These are phyloP conservation scores for Cenchrus fungigraminus DNA, from an alignment of 176 grass and related monocot species.

Conservation along the genomic window DNA sequence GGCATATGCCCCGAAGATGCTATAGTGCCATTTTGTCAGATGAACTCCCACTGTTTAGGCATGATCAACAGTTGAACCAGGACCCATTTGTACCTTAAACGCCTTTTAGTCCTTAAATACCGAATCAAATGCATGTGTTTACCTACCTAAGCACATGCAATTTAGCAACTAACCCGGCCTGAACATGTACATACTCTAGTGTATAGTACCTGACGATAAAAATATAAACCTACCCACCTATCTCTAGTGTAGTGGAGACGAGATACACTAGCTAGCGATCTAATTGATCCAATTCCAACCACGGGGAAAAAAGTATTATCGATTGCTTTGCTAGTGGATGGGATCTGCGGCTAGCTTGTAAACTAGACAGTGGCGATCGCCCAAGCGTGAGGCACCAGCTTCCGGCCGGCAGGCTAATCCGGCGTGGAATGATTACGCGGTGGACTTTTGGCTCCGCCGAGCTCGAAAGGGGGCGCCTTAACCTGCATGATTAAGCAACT, in stretches of 20 bases:
- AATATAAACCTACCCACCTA: not conserved
- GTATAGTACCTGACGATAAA: too few species aligned
- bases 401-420: conserved; percentile 34
- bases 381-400: conserved; percentile 8
- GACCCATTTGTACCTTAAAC: not conserved
- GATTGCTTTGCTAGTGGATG: conserved; percentile 38
- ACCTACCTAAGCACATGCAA: conserved; percentile 27
- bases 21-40: not conserved
- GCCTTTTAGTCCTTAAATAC: conserved; percentile 32
- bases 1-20: conserved; percentile 8
- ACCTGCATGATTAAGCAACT: conserved; percentile 46
- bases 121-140: conserved; percentile 12
- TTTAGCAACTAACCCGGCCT: not conserved
- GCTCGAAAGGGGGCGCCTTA: conserved; percentile 18
- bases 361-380: not conserved
- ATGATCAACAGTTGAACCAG: not conserved
- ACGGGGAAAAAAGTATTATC: not conserved
- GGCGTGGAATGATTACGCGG: conserved; percentile 45
- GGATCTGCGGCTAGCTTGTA: conserved; percentile 14
- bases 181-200: too few species aligned
- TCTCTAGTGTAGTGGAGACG: conserved; percentile 11
- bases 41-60: not conserved
- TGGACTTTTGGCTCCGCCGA: conserved; percentile 47
- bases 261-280: conserved; percentile 1
- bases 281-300: conserved; percentile 22